Evolutionary conservation across 2,329 filamentous ascomycete genomes (phyloP).

Genomic region (Neopestalotiopsis rosae): DNA sequence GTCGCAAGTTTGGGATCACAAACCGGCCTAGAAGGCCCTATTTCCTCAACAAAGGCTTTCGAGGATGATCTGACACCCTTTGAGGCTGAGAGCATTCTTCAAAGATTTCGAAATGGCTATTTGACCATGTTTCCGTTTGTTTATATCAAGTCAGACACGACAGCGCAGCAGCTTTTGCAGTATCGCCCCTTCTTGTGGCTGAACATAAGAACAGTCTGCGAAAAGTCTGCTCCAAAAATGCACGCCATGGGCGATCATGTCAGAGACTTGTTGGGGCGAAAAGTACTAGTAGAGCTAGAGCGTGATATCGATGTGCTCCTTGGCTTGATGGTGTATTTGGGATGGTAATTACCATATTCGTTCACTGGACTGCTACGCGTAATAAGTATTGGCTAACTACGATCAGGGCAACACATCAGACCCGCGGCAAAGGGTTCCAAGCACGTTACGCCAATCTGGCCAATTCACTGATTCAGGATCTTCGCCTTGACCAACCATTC

Average conservation of each 20-base stretch:
- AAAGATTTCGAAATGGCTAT: conserved; percentile 29
- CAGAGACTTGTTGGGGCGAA: conserved; percentile 48
- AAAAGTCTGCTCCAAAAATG: conserved; percentile 47
- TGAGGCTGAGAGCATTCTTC: conserved; percentile 32
- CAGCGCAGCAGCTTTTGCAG: conserved; percentile 29
- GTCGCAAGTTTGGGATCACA: conserved; percentile 1
- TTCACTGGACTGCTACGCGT: too few species aligned
- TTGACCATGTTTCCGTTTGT: conserved; percentile 34
- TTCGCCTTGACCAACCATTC: conserved; percentile 45
- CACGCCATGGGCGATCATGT: conserved; percentile 44
- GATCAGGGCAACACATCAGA: conserved; percentile 42
- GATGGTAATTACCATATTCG: conserved; percentile 44
- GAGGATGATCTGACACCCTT: conserved; percentile 23
- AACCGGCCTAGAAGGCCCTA: neutral
- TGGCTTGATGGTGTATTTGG: conserved; percentile 51
- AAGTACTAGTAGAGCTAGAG: conserved; percentile 52
- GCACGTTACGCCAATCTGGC: conserved; percentile 50
- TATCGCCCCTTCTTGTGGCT: conserved; percentile 52
- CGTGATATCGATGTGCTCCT: conserved; percentile 57
- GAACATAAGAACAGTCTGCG: conserved; percentile 52
- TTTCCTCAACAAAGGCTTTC: neutral
- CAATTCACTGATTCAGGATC: conserved; percentile 49
- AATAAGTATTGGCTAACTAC: too few species aligned
- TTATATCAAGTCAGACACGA: conserved; percentile 30
- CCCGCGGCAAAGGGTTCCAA: conserved; percentile 47